Conservation (phyloP, 139 green algal genomes). For the Parachlorella kessleri region DNA sequence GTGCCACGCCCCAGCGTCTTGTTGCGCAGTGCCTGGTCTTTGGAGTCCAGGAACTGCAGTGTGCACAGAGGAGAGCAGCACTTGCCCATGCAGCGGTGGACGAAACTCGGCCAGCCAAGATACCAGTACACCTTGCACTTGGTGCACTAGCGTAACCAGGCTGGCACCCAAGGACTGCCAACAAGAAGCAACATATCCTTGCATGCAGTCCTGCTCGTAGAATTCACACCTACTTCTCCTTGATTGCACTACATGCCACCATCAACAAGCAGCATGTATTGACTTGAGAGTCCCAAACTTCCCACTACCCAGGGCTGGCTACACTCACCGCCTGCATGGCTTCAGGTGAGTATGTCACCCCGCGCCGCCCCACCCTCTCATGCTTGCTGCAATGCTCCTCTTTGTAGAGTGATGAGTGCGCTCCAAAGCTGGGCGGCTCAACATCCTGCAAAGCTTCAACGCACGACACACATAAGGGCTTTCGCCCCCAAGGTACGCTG, state of each 20-base stretch:
- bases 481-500: too few relatives aligned
- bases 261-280: neutral
- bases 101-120: too few relatives aligned
- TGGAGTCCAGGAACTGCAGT: slow-evolving; percentile 22
- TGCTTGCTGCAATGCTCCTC: slow-evolving; percentile 9
- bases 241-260: neutral
- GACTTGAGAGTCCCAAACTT: neutral
- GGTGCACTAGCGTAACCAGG: too few relatives aligned
- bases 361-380: slow-evolving; percentile 17
- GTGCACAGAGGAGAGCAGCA: neutral
- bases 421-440: neutral
- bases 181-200: too few relatives aligned
- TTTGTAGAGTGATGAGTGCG: slow-evolving; percentile 5
- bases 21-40: slow-evolving; percentile 17
- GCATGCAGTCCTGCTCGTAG: too few relatives aligned
- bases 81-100: too few relatives aligned
- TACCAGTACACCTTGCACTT: too few relatives aligned
- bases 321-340: slow-evolving; percentile 17
- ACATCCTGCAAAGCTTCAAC: too few relatives aligned
- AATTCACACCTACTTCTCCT: neutral
- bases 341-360: slow-evolving; percentile 1
- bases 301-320: neutral
- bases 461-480: too few relatives aligned
- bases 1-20: slow-evolving; percentile 5
- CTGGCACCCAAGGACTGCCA: too few relatives aligned